These are phyloP conservation scores for Wallacemonas rigidus DNA, from an alignment of 208 protist species.

Conservation along the genomic window DNA sequence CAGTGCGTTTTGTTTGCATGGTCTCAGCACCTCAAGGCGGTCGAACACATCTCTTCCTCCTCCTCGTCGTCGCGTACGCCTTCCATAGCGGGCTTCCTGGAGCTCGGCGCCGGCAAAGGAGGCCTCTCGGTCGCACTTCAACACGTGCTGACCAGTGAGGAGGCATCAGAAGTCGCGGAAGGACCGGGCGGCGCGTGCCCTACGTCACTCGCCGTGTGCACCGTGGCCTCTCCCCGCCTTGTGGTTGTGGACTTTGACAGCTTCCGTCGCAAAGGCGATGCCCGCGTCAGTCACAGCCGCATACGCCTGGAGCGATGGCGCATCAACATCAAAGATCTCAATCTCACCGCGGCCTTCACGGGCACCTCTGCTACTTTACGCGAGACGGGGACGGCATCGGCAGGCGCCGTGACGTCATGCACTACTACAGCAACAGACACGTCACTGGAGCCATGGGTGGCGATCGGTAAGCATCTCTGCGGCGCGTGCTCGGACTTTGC, in stretches of 20 bases:
- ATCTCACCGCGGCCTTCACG: constrained; percentile 45
- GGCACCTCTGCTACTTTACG: no score
- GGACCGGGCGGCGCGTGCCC: neutral
- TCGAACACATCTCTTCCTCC: neutral
- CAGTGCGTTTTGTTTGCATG: constrained; percentile 30
- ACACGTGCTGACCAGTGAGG: constrained; percentile 31
- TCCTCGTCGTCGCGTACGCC: neutral
- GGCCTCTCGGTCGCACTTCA: constrained; percentile 70
- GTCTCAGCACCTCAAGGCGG: neutral
- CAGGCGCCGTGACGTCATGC: no score
- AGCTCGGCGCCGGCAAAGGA: constrained; percentile 80
- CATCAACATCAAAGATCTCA: constrained; percentile 80
- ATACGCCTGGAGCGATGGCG: constrained; percentile 60
- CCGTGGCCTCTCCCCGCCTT: constrained; percentile 25
- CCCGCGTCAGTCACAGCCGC: constrained; percentile 48
- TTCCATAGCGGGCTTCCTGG: constrained; percentile 52
- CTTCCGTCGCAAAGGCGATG: constrained; percentile 75
- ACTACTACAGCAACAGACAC: no score
- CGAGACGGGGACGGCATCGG: no score
- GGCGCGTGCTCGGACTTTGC: constrained; percentile 83
- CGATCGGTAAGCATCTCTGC: constrained; percentile 79
- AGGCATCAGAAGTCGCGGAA: neutral
- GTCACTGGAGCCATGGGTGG: constrained; percentile 29
- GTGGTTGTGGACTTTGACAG: constrained; percentile 67
- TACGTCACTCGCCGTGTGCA: neutral